Evolutionary conservation across 768 basidiomycete species (phyloP).

Genomic region (Multifurca ochricompacta): DNA sequence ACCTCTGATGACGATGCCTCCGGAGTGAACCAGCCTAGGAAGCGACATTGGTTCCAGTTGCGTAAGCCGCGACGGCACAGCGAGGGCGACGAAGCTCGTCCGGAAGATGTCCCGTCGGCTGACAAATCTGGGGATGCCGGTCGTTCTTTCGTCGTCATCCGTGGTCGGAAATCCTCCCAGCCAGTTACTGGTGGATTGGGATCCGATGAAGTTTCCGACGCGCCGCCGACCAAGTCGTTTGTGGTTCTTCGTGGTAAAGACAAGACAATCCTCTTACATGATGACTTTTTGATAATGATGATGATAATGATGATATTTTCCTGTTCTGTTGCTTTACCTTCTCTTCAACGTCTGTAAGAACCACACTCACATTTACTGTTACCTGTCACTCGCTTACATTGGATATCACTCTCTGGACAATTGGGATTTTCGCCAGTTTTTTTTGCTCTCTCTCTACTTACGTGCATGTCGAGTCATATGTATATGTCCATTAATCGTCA

Average conservation of each 20-base stretch:
- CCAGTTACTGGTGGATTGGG: not conserved
- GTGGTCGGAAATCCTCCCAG: constrained; percentile 20
- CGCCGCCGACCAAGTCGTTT: constrained; percentile 30
- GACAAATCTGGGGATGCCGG: constrained; percentile 2
- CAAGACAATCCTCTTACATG: constrained; percentile 20
- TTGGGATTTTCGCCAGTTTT: not conserved
- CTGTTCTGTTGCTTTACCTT: not conserved
- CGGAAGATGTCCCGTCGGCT: not conserved
- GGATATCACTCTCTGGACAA: constrained; percentile 4
- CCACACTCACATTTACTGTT: not conserved
- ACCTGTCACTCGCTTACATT: constrained; percentile 4
- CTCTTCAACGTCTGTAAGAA: not conserved
- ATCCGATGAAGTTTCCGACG: not conserved
- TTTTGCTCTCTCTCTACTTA: not conserved
- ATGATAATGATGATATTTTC: not conserved
- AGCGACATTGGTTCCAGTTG: constrained; percentile 20
- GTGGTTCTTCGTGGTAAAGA: constrained; percentile 59
- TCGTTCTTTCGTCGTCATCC: constrained; percentile 31
- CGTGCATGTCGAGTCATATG: not conserved
- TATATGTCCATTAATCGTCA: constrained; percentile 24
- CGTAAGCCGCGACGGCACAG: constrained; percentile 20
- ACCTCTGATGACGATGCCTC: constrained; percentile 16
- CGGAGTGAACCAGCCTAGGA: constrained; percentile 15
- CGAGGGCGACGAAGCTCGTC: constrained; percentile 9
- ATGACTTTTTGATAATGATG: too few relatives aligned